phyloP scores from a whole-genome alignment of 2,329 filamentous ascomycete genomes.

The Talaromyces amestolkiae region DNA sequence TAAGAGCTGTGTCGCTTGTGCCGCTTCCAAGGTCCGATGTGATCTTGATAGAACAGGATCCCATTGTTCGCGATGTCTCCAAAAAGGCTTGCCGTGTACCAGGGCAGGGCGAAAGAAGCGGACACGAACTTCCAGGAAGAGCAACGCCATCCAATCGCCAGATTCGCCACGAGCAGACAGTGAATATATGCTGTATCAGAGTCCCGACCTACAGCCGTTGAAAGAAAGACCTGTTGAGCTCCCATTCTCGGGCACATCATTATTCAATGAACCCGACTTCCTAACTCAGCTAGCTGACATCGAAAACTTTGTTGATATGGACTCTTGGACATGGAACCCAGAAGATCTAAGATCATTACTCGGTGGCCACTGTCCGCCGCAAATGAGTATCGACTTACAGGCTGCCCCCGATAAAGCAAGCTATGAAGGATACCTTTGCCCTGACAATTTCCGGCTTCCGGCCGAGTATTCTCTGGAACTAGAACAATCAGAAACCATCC shows the following conservation, averaged over 20 bases:
- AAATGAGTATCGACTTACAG: background rate
- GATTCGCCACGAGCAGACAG: background rate
- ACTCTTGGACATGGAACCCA: background rate
- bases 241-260: background rate
- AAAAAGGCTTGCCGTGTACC: background rate
- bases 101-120: background rate
- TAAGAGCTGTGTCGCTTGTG: conserved; percentile 2
- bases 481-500: background rate
- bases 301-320: background rate
- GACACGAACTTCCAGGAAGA: background rate
- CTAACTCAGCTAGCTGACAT: conserved; percentile 4
- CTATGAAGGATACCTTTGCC: background rate
- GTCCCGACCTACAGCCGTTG: background rate
- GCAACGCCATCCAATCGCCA: background rate
- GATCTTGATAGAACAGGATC: background rate
- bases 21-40: background rate
- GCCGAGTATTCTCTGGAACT: background rate
- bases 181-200: background rate
- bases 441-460: conserved; percentile 2
- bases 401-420: background rate
- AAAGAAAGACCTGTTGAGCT: background rate
- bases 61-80: background rate
- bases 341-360: background rate
- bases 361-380: background rate
- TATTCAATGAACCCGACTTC: background rate